These are phyloP conservation scores for Setaria italica DNA, from an alignment of 202 grass and related monocot genomes.

Conservation along the genomic window DNA sequence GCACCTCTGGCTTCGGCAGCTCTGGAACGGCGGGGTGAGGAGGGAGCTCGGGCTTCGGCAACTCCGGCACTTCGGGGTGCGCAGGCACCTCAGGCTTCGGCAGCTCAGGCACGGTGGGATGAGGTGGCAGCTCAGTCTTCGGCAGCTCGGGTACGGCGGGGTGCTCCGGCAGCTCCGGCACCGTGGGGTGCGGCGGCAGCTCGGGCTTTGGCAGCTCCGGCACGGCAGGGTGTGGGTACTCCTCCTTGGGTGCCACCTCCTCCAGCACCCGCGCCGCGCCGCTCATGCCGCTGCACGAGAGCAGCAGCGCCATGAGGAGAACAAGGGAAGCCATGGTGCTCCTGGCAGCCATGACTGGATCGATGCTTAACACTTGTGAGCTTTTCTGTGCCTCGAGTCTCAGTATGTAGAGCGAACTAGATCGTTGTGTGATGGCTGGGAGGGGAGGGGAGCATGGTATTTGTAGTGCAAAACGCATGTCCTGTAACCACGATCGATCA, in stretches of 20 bases:
- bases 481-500: not conserved
- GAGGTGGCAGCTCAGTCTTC: not conserved
- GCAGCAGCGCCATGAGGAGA: constrained; percentile 34
- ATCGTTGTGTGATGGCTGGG: constrained; percentile 11
- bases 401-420: not conserved
- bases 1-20: not conserved
- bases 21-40: not conserved
- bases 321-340: not conserved
- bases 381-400: not conserved
- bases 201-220: constrained; percentile 30
- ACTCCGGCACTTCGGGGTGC: not conserved
- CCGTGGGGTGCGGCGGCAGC: not conserved
- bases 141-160: not conserved
- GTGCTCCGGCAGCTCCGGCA: not conserved
- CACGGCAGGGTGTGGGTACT: constrained; percentile 20
- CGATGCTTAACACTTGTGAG: too few relatives aligned
- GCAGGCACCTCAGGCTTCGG: not conserved
- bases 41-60: not conserved
- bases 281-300: constrained; percentile 19
- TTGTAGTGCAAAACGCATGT: not conserved
- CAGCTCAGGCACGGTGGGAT: not conserved
- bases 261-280: constrained; percentile 38
- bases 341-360: constrained; percentile 15
- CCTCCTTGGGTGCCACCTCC: constrained; percentile 30
- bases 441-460: not conserved